Evolutionary conservation across 2,329 filamentous ascomycete genomes (phyloP), one percentile per base, ranked within the genome.

Genomic region (Chalaropsis ovoidea): DNA sequence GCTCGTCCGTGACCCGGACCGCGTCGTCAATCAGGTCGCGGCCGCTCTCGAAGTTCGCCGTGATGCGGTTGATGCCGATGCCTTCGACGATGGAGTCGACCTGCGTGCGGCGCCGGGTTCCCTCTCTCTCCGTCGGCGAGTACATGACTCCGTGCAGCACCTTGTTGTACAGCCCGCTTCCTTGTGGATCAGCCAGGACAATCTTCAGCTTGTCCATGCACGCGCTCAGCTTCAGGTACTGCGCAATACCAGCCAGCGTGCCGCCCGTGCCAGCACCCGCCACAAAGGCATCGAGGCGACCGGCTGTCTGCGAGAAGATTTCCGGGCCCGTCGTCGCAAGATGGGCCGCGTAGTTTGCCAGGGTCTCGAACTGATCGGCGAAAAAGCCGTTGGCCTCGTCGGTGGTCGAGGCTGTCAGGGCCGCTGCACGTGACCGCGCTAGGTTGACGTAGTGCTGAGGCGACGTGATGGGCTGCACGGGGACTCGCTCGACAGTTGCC

Each of bases 11-110:
- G 15, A 99, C 90, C 67, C 86, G 84, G 45, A 97, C 85, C 2
- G 94, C 93, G 76, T 96, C 91, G 74, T 96, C 90, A 64, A 99
- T 84, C 65, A 96, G 76, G 72, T 93, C 86, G 69, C 90, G 81
- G 0, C 93, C 94, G 35, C 86, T 87, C 73, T 96, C 89, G 69
- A 99, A 94, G 74, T 97, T 99, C 64, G 85, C 83, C 0, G 94
- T 99, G n/a, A 96, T 81, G 1, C 94, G 86, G 73, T 96, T 99
- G 75, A 97, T 89, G 1, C 94, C 94, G 69, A 99, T 90, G 1
- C 94, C 94, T 76, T 99, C 95, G 35, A 99, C 90, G 69, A 99
- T 90, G 3, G 88, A 92, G 77, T 99, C 95, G 63, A 99, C 90
- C 76, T 99, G 95, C 71, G 89, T 86, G 67, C 94, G 81, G 61